These are phyloP conservation scores for Umbelopsis sp. DNA, from an alignment of 192 early-diverging fungal species.

Conservation along the genomic window DNA sequence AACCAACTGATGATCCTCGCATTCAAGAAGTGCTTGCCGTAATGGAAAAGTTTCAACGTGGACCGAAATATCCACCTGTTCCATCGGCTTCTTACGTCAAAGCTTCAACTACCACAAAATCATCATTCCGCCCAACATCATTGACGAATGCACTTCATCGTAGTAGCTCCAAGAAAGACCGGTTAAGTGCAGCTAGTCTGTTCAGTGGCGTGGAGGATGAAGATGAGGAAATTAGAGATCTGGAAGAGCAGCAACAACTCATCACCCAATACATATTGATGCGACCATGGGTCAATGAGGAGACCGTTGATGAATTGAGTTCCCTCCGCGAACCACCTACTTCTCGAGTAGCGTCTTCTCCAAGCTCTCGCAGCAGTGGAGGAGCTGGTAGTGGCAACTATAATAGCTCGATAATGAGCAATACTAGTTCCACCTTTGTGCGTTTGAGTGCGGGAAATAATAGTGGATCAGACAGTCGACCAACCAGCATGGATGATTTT, in stretches of 20 bases:
- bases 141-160: conserved; percentile 58
- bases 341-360: conserved; percentile 28
- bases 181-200: conserved; percentile 28
- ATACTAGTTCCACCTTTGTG: conserved; percentile 31
- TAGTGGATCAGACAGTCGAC: conserved; percentile 41
- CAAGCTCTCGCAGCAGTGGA: conserved; percentile 13
- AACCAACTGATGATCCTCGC: conserved; percentile 51
- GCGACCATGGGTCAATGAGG: conserved; percentile 71
- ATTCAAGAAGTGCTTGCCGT: conserved; percentile 66
- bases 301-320: conserved; percentile 76
- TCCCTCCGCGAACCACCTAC: conserved; percentile 64
- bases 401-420: conserved; percentile 37
- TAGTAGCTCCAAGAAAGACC: conserved; percentile 44
- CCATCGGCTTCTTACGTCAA: conserved; percentile 53
- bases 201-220: conserved; percentile 29
- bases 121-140: conserved; percentile 58
- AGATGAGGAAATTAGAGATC: conserved; percentile 61
- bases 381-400: conserved; percentile 29
- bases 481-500: conserved; percentile 45
- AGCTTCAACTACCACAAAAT: conserved; percentile 47
- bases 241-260: conserved; percentile 64
- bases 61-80: conserved; percentile 58
- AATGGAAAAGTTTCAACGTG: conserved; percentile 59
- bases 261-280: conserved; percentile 73
- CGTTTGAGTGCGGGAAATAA: conserved; percentile 30